Evolutionary conservation across 768 basidiomycete species (phyloP).

Genomic region (Paxillus involutus): DNA sequence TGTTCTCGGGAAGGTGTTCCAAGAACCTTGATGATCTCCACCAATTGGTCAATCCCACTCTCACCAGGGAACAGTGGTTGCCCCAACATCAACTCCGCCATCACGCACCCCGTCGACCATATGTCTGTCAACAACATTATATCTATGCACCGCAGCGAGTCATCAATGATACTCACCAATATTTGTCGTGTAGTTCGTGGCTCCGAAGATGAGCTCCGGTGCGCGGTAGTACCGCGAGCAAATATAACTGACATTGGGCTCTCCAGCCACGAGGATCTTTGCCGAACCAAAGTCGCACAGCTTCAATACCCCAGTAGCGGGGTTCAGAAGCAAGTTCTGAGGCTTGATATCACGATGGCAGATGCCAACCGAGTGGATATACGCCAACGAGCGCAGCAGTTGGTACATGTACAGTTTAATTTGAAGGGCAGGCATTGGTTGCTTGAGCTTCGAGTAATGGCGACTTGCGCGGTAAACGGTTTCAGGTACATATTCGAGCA

Average conservation of each 20-base stretch:
- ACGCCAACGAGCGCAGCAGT: slow-evolving; percentile 94
- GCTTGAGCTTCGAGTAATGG: slow-evolving; percentile 99
- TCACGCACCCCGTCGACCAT: slow-evolving; percentile 99
- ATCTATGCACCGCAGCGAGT: slow-evolving; percentile 3
- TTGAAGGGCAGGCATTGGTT: slow-evolving; percentile 99
- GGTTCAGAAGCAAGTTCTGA: slow-evolving; percentile 97
- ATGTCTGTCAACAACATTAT: slow-evolving; percentile 60
- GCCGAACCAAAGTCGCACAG: slow-evolving; percentile 99
- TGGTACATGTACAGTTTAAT: slow-evolving; percentile 99
- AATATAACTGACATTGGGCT: slow-evolving; percentile 99
- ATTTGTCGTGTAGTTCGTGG: slow-evolving; percentile 99
- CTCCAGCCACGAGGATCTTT: slow-evolving; percentile 96
- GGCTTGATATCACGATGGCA: slow-evolving; percentile 99
- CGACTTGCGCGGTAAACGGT: slow-evolving; percentile 98
- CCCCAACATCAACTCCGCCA: slow-evolving; percentile 99
- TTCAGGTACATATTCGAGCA: slow-evolving; percentile 98
- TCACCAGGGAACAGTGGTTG: slow-evolving; percentile 99
- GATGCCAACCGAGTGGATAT: slow-evolving; percentile 99
- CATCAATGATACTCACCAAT: slow-evolving; percentile 69
- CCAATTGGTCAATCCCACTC: slow-evolving; percentile 97
- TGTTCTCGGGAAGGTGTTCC: slow-evolving; percentile 98
- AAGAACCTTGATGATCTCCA: slow-evolving; percentile 99
- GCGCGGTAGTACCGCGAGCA: slow-evolving; percentile 99
- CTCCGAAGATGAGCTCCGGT: slow-evolving; percentile 98
- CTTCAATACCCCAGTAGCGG: slow-evolving; percentile 94